Base-by-base conservation (phyloP, 2,329 filamentous ascomycete genomes). In the Metarhizium album region DNA sequence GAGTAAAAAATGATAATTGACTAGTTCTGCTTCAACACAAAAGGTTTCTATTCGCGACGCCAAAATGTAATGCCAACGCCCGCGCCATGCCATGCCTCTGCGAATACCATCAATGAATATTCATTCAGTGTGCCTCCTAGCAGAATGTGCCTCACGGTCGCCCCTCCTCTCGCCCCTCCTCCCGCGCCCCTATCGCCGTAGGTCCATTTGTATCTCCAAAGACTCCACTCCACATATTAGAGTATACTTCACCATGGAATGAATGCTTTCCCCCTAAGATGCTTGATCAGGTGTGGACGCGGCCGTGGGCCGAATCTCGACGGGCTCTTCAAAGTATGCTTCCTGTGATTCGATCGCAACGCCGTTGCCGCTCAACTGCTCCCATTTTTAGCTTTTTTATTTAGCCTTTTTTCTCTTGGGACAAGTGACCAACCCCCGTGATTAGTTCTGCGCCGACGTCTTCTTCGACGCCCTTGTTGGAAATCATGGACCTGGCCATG, bases 371-470 rank as follows among this genome's bases (percentile, higher is more conserved):
- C 55, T 45, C 18, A 54, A 49, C 55, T 59, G 50, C 45, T 54
- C 47, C 40, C 40, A 24, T 45, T 8, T 40, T 58, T 67, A 67
- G 64, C 62, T 59, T 58, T 60, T 60, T 46, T 22, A 46, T 33
- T 16, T 13, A 20, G 2, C 3, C 24, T 5, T 47, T 50, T 38
- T 51, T 53, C 52, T 53, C 45, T 18, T 53, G 55, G 48, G 70
- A 68, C 48, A 83, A 62, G 54, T 78, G 70, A 65, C 74, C 72
- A 66, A 83, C 64, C 50, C 80, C 80, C 18, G 79, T 82, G 49
- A 83, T 82, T 27, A 80, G 57, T 62, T 83, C 78, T 2, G 78
- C 80, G 49, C 70, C 67, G 11, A 72, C 50, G 56, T 83, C 80
- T 53, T 72, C 65, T 5, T 70, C 62, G 23, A 66, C 48, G 42